Base-by-base conservation (phyloP, 352 stramenopile species). In the Phytophthora hybrid region DNA sequence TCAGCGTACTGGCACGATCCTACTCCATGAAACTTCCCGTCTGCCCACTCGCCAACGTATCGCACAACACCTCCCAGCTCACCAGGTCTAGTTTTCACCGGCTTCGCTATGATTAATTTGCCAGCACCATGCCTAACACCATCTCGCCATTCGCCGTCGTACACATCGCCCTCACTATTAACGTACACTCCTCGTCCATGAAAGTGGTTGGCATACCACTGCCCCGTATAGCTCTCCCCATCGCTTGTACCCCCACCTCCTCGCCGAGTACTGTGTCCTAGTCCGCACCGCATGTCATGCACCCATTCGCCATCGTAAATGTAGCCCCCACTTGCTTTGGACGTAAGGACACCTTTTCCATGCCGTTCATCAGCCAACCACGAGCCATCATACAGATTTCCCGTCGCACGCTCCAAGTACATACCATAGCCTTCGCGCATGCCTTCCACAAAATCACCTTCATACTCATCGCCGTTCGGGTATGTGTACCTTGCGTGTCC, bases 1-100 rank as follows among this genome's bases (percentile, higher is more conserved):
- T 98, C 91, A 46, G 75, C 64, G 53, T 97, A 97, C 37, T 92
- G 72, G 7, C 92, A 90, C 0, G 86, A 97, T 6, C 97, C 97
- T 1, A 81, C 83, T 21, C 94, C 92, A 49, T 97, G 76, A 49
- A 92, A 92, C 18, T 79, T 81, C 3, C 82, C 80, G 32, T 80
- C 71, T 16, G 59, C 34, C 80, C 88, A 96, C 69, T 94, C 88
- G 8, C 87, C 90, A 34, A 86, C 78, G 59, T 91, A 93, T 57
- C 87, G 75, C n/a, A 85, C 83, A 3, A 92, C 39, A 13, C 81
- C 80, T 39, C 79, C 78, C 72, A 84, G 63, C 53, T 74, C 60
- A 1, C 34, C 56, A 47, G 16, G 29, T 21, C 29, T 69, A 5
- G 29, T 54, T n/a, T 62, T 75, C 1, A 29, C 9, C 29, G 44